phyloP scores from a whole-genome alignment of 305 asterid species.

The Rubia tinctorum region DNA sequence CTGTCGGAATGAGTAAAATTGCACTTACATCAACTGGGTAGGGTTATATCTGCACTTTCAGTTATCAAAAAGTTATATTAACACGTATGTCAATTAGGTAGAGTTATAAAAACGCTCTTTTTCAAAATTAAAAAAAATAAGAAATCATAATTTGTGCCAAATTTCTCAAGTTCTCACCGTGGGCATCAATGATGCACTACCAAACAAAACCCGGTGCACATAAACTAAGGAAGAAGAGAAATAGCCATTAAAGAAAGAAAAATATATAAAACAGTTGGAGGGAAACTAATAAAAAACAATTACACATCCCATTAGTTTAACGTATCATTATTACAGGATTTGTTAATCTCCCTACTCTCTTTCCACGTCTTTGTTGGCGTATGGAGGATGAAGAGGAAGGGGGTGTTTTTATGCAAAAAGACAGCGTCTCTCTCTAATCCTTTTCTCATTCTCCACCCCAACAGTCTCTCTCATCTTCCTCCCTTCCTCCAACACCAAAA shows the following conservation, averaged over 20 bases:
- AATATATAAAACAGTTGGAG: slow-evolving; percentile 22
- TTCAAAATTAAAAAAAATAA: too few species aligned
- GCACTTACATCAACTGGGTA: too few species aligned
- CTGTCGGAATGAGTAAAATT: too few species aligned
- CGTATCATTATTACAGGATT: slow-evolving; percentile 8
- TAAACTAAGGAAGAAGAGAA: slow-evolving; percentile 24
- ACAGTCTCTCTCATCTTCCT: slow-evolving; percentile 9
- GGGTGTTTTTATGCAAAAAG: slow-evolving; percentile 48
- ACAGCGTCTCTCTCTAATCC: too few species aligned
- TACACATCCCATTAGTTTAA: slow-evolving; percentile 27
- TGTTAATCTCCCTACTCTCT: slow-evolving; percentile 10
- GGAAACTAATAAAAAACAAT: slow-evolving; percentile 9
- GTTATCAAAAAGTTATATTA: too few species aligned
- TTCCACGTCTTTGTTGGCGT: slow-evolving; percentile 43
- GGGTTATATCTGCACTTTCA: too few species aligned
- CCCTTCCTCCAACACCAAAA: slow-evolving; percentile 22
- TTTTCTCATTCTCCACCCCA: too few species aligned
- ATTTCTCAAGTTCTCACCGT: slow-evolving; percentile 10
- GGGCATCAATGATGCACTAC: slow-evolving; percentile 14
- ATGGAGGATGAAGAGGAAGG: slow-evolving; percentile 30
- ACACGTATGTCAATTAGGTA: too few species aligned
- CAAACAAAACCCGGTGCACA: slow-evolving; percentile 8
- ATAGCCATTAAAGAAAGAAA: slow-evolving; percentile 16
- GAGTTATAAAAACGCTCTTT: too few species aligned
- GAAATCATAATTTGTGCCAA: slow-evolving; percentile 8